A percentile compares a stretch with the other conserved stretches of the same genome.
Evolutionary conservation across 495 filamentous ascomycete species (phyloP).

Genomic region (Podospora pseudocomata): DNA sequence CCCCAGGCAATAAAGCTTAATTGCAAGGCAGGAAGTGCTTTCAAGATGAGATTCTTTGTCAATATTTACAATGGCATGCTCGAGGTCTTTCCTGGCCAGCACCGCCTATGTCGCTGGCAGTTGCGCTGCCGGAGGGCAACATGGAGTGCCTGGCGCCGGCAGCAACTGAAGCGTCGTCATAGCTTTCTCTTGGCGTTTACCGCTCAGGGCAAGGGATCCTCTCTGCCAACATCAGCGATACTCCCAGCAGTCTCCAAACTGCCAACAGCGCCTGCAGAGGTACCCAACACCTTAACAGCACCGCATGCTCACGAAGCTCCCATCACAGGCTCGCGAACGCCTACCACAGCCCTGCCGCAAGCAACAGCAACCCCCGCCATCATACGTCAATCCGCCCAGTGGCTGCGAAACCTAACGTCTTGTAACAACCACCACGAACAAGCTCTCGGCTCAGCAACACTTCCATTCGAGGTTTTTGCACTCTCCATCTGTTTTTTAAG

Average conservation of each 20-base stretch:
- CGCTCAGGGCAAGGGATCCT: not conserved
- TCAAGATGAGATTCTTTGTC: not conserved
- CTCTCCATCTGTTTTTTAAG: not conserved
- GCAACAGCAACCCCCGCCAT: conserved; percentile 15
- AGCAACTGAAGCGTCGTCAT: conserved; percentile 1
- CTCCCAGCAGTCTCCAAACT: not conserved
- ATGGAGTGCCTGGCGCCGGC: not conserved
- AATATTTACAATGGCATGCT: not conserved
- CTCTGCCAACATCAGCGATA: not conserved
- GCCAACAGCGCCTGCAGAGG: not conserved
- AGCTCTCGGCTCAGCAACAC: not conserved
- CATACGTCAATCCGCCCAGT: conserved; percentile 19
- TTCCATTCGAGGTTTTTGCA: not conserved
- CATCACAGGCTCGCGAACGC: not conserved
- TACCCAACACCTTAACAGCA: not conserved
- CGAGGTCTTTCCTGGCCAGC: too few relatives aligned
- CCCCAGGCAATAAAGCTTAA: not conserved
- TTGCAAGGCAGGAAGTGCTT: not conserved
- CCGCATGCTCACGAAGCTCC: not conserved
- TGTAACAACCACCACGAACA: not conserved
- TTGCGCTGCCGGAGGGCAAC: not conserved
- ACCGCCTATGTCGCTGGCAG: not conserved
- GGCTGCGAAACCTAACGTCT: not conserved
- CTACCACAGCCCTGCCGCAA: not conserved
- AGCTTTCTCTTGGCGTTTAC: conserved; percentile 2